Evolutionary conservation across 805 yeast species (phyloP), one percentile per base, ranked within the genome.

Genomic region (Lipomyces yamadae): DNA sequence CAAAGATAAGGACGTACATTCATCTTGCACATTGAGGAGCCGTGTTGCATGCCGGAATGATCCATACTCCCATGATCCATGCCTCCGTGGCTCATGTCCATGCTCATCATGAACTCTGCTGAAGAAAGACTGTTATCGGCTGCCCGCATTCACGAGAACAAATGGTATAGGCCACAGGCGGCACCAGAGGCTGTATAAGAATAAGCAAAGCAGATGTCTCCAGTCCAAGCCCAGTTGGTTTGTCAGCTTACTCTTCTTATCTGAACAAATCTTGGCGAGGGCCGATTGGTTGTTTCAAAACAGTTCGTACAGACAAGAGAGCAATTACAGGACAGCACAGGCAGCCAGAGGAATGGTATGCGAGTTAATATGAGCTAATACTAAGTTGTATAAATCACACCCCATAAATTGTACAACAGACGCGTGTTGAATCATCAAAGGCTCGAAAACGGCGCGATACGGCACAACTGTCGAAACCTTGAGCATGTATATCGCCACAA

Each of bases 21-120:
- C 62, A 61, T 65, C 30, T 57, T 57, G 60, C 68, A 65, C 35
- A 29, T 48, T 54, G 35, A 15, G 35, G 61, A 15, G 39, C 53
- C 63, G 13, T 29, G 42, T 56, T 52, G 56, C 60, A 56, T 34
- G 39, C 24, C 39, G 13, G 39, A 37, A 13, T 37, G 29, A 50
- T 24, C 11, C 55, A 37, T 29, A 50, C 35, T n/a, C 24, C 35
- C 60, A 53, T 53, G 39, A 35, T 15, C 50, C 32, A 18, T 29
- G 18, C 59, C 55, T 29, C 56, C 63, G 24, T 54, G 59, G 8
- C n/a, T 45, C 60, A 52, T 57, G 57, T 24, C 60, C 45, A 60
- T 53, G 35, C 50, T 56, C 13, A n/a, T 42, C 3, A 15, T 15
- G 24, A 42, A n/a, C 6, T 11, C 3, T n/a, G 18, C 7, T 8